Evolutionary conservation across 768 basidiomycete species (phyloP), one percentile per base, ranked within the genome.

Genomic region (Hemileccinum rubropunctum): DNA sequence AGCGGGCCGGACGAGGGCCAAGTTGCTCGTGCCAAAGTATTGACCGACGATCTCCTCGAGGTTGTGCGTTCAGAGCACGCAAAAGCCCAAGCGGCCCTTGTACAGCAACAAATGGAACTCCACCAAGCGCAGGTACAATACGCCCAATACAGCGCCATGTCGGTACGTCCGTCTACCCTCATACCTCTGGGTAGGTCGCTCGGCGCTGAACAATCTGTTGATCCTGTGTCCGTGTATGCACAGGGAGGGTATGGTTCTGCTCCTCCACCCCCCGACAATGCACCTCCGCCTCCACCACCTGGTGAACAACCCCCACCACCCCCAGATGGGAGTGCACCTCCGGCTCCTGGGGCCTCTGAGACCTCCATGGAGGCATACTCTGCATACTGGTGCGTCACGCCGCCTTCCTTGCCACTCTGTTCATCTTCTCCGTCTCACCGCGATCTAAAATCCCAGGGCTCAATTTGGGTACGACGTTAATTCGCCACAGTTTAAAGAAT

Each of bases 31-130:
- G 95, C 94, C 4, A 91, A 91, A 68, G 84, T 83, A 7, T 71
- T 95, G 23, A 91, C 92, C 1, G 89, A 94, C 56, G 94, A 98
- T 63, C 79, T 98, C 2, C 78, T 95, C 10, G 78, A 86, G 34
- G 93, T 97, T n/a, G 91, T 98, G 9, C 80, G 80, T 15, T 77
- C 82, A 54, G 93, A 98, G 65, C 91, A 94, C 62, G 83, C 79
- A 23, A 95, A 98, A 68, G 86, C 92, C 46, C 77, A 80, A 52
- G 58, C 72, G 3, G 64, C 79, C 12, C 66, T 88, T 5, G 75
- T 77, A 44, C 88, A 88, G 45, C 87, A 91, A 65, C 89, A 91
- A 68, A 86, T 88, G 85, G 89, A 91, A 60, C 75, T 91, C 23
- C 89, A 91, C 54, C 86, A 90, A 65, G 88, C 86, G 3, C 90